A percentile compares a stretch with the other conserved stretches of the same genome.
Conservation (phyloP, 2,329 filamentous ascomycete genomes). For the Trichoderma asperellum region DNA sequence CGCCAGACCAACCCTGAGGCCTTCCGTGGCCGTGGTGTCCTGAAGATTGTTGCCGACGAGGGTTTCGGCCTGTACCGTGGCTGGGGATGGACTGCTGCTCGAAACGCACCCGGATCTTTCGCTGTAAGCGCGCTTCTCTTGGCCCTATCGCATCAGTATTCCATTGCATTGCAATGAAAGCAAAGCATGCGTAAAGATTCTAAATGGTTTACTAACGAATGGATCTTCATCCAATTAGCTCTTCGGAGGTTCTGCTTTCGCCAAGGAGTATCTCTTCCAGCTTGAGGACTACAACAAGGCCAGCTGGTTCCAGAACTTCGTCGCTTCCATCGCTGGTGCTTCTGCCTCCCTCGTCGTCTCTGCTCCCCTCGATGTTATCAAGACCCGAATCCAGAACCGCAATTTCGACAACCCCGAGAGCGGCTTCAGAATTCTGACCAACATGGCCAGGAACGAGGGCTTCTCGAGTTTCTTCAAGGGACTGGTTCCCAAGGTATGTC, state of each 20-base stretch:
- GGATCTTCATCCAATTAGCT: slow-evolving; percentile 58
- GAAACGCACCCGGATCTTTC: slow-evolving; percentile 96
- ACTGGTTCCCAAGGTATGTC: slow-evolving; percentile 78
- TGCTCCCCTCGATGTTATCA: slow-evolving; percentile 96
- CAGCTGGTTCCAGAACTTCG: slow-evolving; percentile 92
- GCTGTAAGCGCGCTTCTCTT: slow-evolving; percentile 63
- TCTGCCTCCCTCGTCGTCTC: slow-evolving; percentile 94
- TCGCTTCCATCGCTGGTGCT: slow-evolving; percentile 93
- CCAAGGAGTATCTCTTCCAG: slow-evolving; percentile 93
- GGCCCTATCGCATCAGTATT: background rate
- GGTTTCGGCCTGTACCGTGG: slow-evolving; percentile 95
- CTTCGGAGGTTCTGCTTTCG: slow-evolving; percentile 95
- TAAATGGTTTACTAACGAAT: background rate
- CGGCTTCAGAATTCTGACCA: slow-evolving; percentile 86
- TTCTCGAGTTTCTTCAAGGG: slow-evolving; percentile 94
- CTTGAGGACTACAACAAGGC: slow-evolving; percentile 95
- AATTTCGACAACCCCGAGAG: slow-evolving; percentile 98
- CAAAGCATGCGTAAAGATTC: background rate
- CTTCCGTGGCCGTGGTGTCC: slow-evolving; percentile 88
- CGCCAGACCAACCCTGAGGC: slow-evolving; percentile 98
- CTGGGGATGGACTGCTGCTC: slow-evolving; percentile 95
- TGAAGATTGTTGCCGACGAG: slow-evolving; percentile 90
- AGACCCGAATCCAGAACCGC: slow-evolving; percentile 96
- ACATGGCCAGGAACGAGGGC: slow-evolving; percentile 93
- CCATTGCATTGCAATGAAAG: background rate